Percentiles rank a stretch among this genome's conserved stretches.
Evolutionary conservation across 306 rosid genomes (phyloP).

Genomic region (Amphicarpaea edgeworthii): DNA sequence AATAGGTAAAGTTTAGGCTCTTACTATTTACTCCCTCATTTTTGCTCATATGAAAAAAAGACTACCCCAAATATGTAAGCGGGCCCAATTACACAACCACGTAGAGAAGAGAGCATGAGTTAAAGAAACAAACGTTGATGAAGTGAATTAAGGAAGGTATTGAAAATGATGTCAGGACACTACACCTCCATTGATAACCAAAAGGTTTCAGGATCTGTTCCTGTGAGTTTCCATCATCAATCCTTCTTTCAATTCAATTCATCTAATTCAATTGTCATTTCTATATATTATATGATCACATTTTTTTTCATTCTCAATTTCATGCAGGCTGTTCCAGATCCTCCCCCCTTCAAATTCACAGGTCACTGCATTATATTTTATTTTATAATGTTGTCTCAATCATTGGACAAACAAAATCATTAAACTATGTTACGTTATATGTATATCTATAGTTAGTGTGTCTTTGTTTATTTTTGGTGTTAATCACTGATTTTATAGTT

Average conservation of each 20-base stretch:
- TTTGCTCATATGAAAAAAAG: no score
- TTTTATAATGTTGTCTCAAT: not conserved
- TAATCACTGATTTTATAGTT: not conserved
- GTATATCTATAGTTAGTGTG: not conserved
- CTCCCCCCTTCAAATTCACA: conserved; percentile 62
- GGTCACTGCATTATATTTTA: conserved; percentile 47
- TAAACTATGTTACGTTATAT: not conserved
- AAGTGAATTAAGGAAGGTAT: not conserved
- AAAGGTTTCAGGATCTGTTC: conserved; percentile 80
- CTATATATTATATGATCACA: not conserved
- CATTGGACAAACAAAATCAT: not conserved
- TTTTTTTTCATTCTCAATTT: conserved; percentile 12
- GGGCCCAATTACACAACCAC: not conserved
- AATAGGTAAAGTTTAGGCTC: no score
- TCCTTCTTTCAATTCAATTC: not conserved
- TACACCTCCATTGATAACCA: conserved; percentile 71
- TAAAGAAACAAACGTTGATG: not conserved
- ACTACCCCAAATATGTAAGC: not conserved
- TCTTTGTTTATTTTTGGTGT: not conserved
- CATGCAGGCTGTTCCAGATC: conserved; percentile 77
- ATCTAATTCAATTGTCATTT: not conserved
- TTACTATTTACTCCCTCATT: no score
- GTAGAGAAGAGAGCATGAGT: not conserved
- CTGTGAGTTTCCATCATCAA: conserved; percentile 53
- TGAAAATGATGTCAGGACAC: conserved; percentile 78